These are phyloP conservation scores for Thelonectria blattea DNA, from an alignment of 2,329 filamentous ascomycete genomes.

Conservation along the genomic window DNA sequence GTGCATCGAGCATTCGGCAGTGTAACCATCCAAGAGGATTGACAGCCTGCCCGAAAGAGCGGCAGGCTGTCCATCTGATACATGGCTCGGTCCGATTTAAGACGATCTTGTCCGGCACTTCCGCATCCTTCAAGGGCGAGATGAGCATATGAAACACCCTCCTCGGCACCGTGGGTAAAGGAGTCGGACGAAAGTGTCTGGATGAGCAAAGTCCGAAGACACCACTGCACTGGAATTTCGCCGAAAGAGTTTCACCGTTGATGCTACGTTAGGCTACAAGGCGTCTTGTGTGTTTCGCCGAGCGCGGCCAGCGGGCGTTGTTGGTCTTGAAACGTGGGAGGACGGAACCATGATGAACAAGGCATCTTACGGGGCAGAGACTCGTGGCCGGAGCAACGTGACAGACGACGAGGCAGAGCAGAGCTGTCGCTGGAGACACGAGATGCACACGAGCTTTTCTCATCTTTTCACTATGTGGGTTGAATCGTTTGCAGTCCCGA, in stretches of 20 bases:
- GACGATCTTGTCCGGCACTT: neutral
- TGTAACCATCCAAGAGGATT: slow-evolving; percentile 1
- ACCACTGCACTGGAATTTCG: neutral
- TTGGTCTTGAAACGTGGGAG: neutral
- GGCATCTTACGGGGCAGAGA: too few relatives aligned
- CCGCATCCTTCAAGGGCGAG: neutral
- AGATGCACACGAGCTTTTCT: too few relatives aligned
- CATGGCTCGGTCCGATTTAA: neutral
- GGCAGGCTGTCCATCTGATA: neutral
- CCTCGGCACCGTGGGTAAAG: neutral
- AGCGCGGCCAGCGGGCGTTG: neutral
- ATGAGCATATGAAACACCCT: neutral
- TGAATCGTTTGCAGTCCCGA: too few relatives aligned
- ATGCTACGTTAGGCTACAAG: neutral
- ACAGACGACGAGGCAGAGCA: too few relatives aligned
- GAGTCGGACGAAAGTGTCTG: neutral
- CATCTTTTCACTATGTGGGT: too few relatives aligned
- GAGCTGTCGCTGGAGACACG: too few relatives aligned
- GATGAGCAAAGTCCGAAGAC: neutral
- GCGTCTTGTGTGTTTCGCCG: neutral
- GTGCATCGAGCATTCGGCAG: neutral
- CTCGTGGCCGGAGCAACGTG: too few relatives aligned
- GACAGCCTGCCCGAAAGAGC: neutral
- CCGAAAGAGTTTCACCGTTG: neutral
- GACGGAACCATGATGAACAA: neutral